These are phyloP conservation scores for Spathaspora sp. DNA, from an alignment of 1,139 yeast genomes.

Conservation along the genomic window DNA sequence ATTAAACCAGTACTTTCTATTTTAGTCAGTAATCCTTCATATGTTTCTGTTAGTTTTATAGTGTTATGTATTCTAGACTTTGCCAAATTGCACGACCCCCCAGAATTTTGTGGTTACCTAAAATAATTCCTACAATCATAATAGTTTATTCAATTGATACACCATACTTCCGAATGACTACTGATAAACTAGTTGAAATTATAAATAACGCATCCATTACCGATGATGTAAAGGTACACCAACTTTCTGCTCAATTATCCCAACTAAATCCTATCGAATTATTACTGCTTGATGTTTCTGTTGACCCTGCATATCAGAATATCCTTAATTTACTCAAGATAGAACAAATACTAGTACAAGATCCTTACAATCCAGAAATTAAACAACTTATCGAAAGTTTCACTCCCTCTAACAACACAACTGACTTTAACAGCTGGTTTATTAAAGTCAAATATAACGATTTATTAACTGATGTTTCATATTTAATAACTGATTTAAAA, in stretches of 20 bases:
- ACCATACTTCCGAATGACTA: not conserved
- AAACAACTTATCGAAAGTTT: not conserved
- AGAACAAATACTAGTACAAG: conserved; percentile 7
- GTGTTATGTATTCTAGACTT: too few species aligned
- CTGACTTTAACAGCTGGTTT: conserved; percentile 3
- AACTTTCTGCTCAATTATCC: not conserved
- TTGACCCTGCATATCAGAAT: not conserved
- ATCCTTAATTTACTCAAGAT: conserved; percentile 3
- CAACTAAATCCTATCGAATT: conserved; percentile 1
- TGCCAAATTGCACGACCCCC: not conserved
- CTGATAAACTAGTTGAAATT: not conserved
- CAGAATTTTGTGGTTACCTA: not conserved
- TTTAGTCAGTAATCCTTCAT: too few species aligned
- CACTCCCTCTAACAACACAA: not conserved
- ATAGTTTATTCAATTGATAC: not conserved
- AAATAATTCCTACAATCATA: not conserved
- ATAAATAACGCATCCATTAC: not conserved
- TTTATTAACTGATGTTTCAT: conserved; percentile 32
- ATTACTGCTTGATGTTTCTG: not conserved
- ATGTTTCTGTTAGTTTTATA: too few species aligned
- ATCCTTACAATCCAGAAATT: conserved; percentile 4
- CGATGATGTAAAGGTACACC: conserved; percentile 3
- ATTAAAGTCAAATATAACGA: conserved; percentile 18
- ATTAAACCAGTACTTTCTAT: too few species aligned
- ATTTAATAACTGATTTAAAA: conserved; percentile 21